Evolutionary conservation across 2,329 filamentous ascomycete genomes (phyloP).

Genomic region (Monosporascus sp.): DNA sequence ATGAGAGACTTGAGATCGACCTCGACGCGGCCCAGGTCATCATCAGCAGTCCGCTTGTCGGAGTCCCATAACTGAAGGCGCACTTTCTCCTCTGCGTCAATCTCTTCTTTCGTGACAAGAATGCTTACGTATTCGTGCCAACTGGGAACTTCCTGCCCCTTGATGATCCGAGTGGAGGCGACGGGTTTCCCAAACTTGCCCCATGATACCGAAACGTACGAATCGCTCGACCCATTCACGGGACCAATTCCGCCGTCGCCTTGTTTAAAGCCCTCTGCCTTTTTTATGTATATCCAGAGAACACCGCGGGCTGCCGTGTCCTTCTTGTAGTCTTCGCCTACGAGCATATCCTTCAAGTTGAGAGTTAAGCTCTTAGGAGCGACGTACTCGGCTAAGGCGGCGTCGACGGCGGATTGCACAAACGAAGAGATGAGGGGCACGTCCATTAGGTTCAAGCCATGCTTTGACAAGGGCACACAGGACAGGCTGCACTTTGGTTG

Average conservation of each 20-base stretch:
- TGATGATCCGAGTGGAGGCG: slow-evolving; percentile 60
- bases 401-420: slow-evolving; percentile 68
- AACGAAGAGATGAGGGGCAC: slow-evolving; percentile 70
- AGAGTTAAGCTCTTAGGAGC: slow-evolving; percentile 70
- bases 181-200: slow-evolving; percentile 70
- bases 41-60: slow-evolving; percentile 66
- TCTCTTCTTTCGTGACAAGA: slow-evolving; percentile 64
- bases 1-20: slow-evolving; percentile 62
- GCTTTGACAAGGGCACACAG: slow-evolving; percentile 64
- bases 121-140: slow-evolving; percentile 69
- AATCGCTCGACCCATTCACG: slow-evolving; percentile 59
- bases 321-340: slow-evolving; percentile 75
- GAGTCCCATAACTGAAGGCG: slow-evolving; percentile 72
- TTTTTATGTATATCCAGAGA: slow-evolving; percentile 60
- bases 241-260: slow-evolving; percentile 60
- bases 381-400: slow-evolving; percentile 69
- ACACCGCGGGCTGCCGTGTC: slow-evolving; percentile 62
- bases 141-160: slow-evolving; percentile 59
- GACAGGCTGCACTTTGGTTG: slow-evolving; percentile 68
- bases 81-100: slow-evolving; percentile 66
- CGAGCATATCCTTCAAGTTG: slow-evolving; percentile 71
- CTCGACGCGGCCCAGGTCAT: slow-evolving; percentile 70
- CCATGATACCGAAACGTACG: slow-evolving; percentile 70
- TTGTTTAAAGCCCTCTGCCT: slow-evolving; percentile 65
- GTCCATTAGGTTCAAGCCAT: slow-evolving; percentile 68